Percentiles rank a stretch among this genome's conserved stretches.
Conservation (phyloP, 1,139 yeast genomes). For the Yamadazyma dendronema region DNA sequence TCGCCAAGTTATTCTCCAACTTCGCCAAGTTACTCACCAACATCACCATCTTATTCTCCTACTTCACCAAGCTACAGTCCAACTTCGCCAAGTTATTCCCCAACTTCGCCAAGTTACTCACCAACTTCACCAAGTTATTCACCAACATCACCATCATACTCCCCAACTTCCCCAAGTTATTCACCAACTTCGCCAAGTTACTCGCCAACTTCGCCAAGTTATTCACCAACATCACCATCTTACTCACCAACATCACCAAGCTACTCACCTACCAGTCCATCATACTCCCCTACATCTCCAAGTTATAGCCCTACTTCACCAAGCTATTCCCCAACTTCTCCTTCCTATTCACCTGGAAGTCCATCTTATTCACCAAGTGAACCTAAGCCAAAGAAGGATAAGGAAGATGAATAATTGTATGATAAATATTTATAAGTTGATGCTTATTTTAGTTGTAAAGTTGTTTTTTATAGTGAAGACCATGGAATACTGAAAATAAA, state of each 20-base stretch:
- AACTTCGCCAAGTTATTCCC: constrained; percentile 68
- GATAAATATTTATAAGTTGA: not conserved
- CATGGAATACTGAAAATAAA: not conserved
- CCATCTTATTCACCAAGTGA: constrained; percentile 8
- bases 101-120: constrained; percentile 68
- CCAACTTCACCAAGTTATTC: constrained; percentile 72
- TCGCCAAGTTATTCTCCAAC: constrained; percentile 59
- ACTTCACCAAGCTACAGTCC: constrained; percentile 76
- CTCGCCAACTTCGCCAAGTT: constrained; percentile 63
- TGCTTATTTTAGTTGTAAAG: not conserved
- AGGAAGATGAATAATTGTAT: constrained; percentile 7
- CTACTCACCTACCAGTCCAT: constrained; percentile 63
- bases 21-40: constrained; percentile 49
- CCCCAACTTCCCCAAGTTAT: constrained; percentile 69
- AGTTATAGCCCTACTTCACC: constrained; percentile 17
- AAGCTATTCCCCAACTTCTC: constrained; percentile 56
- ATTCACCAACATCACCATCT: constrained; percentile 61
- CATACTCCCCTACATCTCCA: constrained; percentile 58
- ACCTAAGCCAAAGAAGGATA: constrained; percentile 11
- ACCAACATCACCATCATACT: constrained; percentile 73
- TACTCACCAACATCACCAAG: constrained; percentile 68
- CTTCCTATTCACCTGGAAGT: constrained; percentile 20
- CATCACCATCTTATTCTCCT: constrained; percentile 50
- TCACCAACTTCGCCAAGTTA: constrained; percentile 55
- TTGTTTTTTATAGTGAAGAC: constrained; percentile 1